Percentiles rank a stretch among this genome's conserved stretches.
phyloP scores from a whole-genome alignment of 768 basidiomycete species.

The Obba rivulosa region DNA sequence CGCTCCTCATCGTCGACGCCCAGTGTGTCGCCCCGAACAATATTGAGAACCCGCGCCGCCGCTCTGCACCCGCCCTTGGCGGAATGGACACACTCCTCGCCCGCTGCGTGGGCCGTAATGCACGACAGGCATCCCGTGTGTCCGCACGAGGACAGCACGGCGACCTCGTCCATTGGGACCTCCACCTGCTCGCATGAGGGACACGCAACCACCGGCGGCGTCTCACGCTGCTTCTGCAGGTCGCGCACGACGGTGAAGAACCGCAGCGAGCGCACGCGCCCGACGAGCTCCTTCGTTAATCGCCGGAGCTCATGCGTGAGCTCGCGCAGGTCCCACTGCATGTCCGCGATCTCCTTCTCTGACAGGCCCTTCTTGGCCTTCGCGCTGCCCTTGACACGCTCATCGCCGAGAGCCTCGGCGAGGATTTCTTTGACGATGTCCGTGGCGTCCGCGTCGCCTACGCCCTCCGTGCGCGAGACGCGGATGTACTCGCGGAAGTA shows the following conservation, averaged over 20 bases:
- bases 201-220: constrained; percentile 55
- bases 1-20: constrained; percentile 75
- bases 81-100: constrained; percentile 78
- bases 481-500: constrained; percentile 78
- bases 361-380: constrained; percentile 36
- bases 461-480: constrained; percentile 60
- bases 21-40: constrained; percentile 74
- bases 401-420: constrained; percentile 50
- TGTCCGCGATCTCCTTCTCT: constrained; percentile 40
- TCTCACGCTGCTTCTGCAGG: constrained; percentile 69
- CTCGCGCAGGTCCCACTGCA: constrained; percentile 78
- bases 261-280: constrained; percentile 83
- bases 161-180: constrained; percentile 62
- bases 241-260: constrained; percentile 92
- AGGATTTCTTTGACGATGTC: constrained; percentile 53
- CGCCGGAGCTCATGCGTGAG: constrained; percentile 82
- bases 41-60: constrained; percentile 73
- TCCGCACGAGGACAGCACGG: constrained; percentile 88
- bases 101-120: constrained; percentile 65
- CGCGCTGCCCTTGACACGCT: constrained; percentile 16
- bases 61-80: constrained; percentile 68
- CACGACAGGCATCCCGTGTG: constrained; percentile 81
- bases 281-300: constrained; percentile 83
- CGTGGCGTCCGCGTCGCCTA: constrained; percentile 75
- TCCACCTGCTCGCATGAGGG: constrained; percentile 52